These are phyloP conservation scores for Neopestalotiopsis sp. DNA, from an alignment of 2,329 filamentous ascomycete genomes.

Conservation along the genomic window DNA sequence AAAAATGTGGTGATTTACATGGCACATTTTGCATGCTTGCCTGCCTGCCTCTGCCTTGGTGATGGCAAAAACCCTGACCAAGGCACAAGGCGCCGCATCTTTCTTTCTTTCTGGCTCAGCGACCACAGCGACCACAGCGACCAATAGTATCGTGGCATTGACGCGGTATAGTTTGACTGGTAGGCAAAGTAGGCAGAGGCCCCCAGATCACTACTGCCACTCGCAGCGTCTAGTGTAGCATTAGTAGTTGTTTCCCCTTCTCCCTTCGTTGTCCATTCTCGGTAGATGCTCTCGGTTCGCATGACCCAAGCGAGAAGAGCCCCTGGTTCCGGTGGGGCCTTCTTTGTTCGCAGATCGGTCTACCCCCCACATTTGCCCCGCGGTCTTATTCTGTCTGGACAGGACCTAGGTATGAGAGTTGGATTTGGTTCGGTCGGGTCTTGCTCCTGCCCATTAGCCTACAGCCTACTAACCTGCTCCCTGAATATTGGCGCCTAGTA, in stretches of 20 bases:
- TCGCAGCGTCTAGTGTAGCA: no score
- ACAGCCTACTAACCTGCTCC: no score
- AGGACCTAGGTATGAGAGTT: neutral
- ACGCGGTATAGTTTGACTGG: no score
- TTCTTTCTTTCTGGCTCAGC: neutral
- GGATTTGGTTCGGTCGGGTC: neutral
- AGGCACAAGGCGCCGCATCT: neutral
- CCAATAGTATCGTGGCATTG: neutral
- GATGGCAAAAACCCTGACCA: neutral
- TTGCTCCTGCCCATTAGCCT: neutral
- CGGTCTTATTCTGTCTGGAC: neutral
- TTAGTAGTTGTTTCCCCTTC: no score
- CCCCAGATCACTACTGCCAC: no score
- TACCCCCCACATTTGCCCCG: constrained; percentile 9
- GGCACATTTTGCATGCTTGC: neutral
- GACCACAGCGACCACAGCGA: neutral
- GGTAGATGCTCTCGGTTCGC: constrained; percentile 10
- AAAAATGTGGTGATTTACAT: no score
- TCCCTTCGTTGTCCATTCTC: constrained; percentile 3
- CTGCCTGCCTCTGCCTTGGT: neutral
- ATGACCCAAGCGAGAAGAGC: neutral
- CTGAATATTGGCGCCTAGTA: no score
- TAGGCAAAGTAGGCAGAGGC: no score
- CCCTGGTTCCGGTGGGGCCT: neutral
- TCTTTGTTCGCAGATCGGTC: neutral